These are phyloP conservation scores for Nitzschia putrida DNA, from an alignment of 108 stramenopile genomes.

Conservation along the genomic window DNA sequence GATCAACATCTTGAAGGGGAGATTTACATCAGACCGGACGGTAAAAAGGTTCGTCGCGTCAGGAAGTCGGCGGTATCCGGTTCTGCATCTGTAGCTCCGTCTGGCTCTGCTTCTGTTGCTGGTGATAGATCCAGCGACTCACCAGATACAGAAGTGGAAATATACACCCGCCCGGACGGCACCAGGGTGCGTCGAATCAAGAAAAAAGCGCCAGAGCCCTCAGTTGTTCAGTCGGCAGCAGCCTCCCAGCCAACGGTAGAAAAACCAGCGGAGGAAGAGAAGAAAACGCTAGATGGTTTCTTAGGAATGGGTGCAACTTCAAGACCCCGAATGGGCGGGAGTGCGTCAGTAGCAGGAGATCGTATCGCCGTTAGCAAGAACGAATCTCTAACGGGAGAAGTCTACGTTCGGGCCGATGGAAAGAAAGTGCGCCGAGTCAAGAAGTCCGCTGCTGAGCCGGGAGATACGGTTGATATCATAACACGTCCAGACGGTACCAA, in stretches of 20 bases:
- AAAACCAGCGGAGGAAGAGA: constrained; percentile 7
- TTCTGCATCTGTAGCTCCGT: constrained; percentile 35
- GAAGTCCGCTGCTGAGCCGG: constrained; percentile 12
- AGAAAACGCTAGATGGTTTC: constrained; percentile 34
- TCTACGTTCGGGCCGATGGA: constrained; percentile 58
- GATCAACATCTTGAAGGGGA: constrained; percentile 41
- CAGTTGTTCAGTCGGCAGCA: not conserved
- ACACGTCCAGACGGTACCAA: constrained; percentile 53
- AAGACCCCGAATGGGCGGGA: constrained; percentile 28
- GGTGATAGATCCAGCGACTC: not conserved
- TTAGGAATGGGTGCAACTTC: constrained; percentile 16
- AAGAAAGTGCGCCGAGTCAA: constrained; percentile 47
- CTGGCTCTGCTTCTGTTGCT: constrained; percentile 10
- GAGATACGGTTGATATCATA: constrained; percentile 47
- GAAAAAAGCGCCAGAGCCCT: constrained; percentile 14
- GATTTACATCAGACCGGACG: constrained; percentile 54
- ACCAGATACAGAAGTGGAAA: constrained; percentile 39
- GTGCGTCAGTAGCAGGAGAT: constrained; percentile 50
- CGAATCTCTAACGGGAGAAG: constrained; percentile 43
- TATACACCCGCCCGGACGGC: constrained; percentile 53
- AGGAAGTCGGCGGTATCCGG: constrained; percentile 28
- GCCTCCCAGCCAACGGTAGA: not conserved
- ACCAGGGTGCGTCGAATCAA: constrained; percentile 42
- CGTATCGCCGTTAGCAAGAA: constrained; percentile 36
- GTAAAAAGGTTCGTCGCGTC: constrained; percentile 50